Base-by-base conservation (phyloP, 2,329 filamentous ascomycete genomes). In the Pseudogymnoascus sp. region DNA sequence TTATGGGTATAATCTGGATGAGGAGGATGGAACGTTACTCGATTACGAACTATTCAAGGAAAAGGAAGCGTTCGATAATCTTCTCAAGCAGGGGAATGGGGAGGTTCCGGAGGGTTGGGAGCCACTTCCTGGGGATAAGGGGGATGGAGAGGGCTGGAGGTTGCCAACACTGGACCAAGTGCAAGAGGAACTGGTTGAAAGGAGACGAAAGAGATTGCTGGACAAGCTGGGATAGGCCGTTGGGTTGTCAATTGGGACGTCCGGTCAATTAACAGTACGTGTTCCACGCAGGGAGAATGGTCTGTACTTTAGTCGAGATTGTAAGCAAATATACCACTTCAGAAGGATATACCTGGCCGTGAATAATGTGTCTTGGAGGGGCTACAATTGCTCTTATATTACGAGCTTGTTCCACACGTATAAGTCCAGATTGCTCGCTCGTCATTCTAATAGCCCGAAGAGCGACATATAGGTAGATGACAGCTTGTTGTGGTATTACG, bases 1-100 rank as follows among this genome's bases (percentile, higher is more conserved):
- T 75, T 99, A 97, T 74, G 94, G 94, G 41, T 99, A 96, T 74
- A 92, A 92, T 65, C 82, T 92, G 6, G 91, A 92, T 68, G 92
- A 97, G 74, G 94, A 97, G 75, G 91, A 96, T 73, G 90, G 88
- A 0, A 85, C 82, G 52, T 73, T 97, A 71, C 74, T 97, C 66
- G 84, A 80, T 60, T 96, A 95, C 73, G 94, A 99, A 79, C 82
- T 79, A 52, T 80, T 84, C 71, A 94, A 92, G 77, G 94, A 97
- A 80, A 83, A 85, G 67, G 89, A 95, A 73, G 91, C 92, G 0
- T 80, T 84, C 64, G 87, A 91, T 69, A 81, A 84, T 65, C 77
- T 96, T 69, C 74, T 87, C 66, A 78, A 78, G 62, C 79, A 81
- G 66, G 79, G 77, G 12, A 82, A 84, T 19, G 83, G 80, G 21